Percentiles rank a stretch among this genome's conserved stretches.
Evolutionary conservation across 2,329 filamentous ascomycete species (phyloP).

Genomic region (Albifimbria verrucaria): DNA sequence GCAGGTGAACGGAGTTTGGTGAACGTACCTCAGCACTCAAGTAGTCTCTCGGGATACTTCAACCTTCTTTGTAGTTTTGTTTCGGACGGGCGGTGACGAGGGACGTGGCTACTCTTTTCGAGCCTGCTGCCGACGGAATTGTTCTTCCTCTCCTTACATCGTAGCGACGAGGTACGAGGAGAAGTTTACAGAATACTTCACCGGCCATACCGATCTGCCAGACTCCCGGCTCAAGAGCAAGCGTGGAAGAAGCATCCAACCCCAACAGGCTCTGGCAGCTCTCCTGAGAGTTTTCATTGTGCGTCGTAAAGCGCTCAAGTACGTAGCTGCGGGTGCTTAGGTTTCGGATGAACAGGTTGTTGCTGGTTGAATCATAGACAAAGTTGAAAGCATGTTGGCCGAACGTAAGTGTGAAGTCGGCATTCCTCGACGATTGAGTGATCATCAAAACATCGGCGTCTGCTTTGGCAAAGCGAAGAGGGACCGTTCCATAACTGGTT

Average conservation of each 20-base stretch:
- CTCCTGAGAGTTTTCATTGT: background rate
- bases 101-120: background rate
- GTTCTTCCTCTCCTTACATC: background rate
- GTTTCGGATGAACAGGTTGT: background rate
- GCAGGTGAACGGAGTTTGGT: background rate
- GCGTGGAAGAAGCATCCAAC: background rate
- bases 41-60: background rate
- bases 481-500: background rate
- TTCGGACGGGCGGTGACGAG: background rate
- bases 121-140: background rate
- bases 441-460: background rate
- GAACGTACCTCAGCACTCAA: background rate
- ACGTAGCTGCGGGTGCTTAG: background rate
- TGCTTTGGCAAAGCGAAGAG: background rate
- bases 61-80: background rate
- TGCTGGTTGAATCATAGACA: background rate
- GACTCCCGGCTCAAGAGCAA: background rate
- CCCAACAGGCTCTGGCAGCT: background rate
- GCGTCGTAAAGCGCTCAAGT: background rate
- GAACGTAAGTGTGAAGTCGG: background rate
- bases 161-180: background rate
- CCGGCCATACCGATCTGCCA: background rate
- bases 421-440: background rate
- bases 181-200: background rate
- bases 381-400: background rate